Conservation (phyloP, 2,329 filamentous ascomycete species). For the Onygena corvina region DNA sequence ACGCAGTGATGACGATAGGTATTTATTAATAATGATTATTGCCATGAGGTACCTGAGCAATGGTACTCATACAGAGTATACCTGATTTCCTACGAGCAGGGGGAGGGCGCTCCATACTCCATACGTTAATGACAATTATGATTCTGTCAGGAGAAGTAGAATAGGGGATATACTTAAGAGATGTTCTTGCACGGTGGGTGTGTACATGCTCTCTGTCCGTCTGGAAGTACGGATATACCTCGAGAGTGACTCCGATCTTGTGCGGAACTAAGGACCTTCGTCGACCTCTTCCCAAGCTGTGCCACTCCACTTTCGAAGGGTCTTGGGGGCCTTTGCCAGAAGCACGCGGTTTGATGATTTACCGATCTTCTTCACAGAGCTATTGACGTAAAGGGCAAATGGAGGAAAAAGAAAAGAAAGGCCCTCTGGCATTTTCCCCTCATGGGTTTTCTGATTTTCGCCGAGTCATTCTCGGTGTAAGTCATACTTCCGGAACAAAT, state of each 20-base stretch:
- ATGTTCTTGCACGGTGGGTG: no score
- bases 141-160: neutral
- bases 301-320: slow-evolving; percentile 1
- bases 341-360: neutral
- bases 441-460: neutral
- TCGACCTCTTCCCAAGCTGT: neutral
- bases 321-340: slow-evolving; percentile 3
- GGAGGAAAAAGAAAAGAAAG: slow-evolving; percentile 5
- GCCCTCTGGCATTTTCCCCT: neutral
- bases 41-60: neutral
- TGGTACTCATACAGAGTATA: neutral
- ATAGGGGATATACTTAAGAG: no score
- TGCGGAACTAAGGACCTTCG: no score
- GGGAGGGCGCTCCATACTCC: no score
- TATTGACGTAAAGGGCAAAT: neutral
- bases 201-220: neutral
- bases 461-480: no score
- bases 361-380: slow-evolving; percentile 7
- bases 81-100: neutral
- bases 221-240: no score
- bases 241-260: no score
- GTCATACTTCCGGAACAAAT: neutral
- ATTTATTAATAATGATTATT: neutral
- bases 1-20: neutral
- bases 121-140: neutral